Percentiles rank a stretch among this genome's conserved stretches.
Evolutionary conservation across 1,139 yeast genomes (phyloP).

Genomic region (Wickerhamiella infanticola): DNA sequence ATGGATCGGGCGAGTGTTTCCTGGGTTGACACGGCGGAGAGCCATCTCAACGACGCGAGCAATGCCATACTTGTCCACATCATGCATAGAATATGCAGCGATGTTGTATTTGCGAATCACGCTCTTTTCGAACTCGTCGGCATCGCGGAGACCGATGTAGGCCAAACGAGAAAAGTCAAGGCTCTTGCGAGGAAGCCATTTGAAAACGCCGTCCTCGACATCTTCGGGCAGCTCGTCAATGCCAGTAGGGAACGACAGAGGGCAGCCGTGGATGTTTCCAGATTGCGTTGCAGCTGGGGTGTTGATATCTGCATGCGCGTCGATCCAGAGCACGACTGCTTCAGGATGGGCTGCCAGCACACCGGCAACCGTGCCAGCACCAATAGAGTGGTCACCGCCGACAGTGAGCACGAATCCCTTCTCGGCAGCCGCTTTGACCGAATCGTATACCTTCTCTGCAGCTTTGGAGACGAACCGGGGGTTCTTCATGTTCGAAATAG

Average conservation of each 20-base stretch:
- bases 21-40: constrained; percentile 59
- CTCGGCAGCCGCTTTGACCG: constrained; percentile 37
- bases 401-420: constrained; percentile 63
- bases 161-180: constrained; percentile 62
- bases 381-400: constrained; percentile 96
- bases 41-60: constrained; percentile 91
- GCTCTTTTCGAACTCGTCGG: constrained; percentile 70
- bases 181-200: constrained; percentile 58
- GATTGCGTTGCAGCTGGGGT: constrained; percentile 75
- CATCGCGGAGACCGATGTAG: constrained; percentile 89
- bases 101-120: constrained; percentile 58
- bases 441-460: constrained; percentile 44
- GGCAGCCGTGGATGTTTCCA: constrained; percentile 95
- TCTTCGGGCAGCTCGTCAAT: constrained; percentile 31
- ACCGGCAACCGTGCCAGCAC: constrained; percentile 84
- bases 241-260: constrained; percentile 81
- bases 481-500: constrained; percentile 44
- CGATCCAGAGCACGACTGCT: constrained; percentile 88
- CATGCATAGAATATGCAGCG: constrained; percentile 89
- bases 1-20: constrained; percentile 63
- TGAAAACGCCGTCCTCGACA: constrained; percentile 36
- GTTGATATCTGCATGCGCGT: constrained; percentile 95
- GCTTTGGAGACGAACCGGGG: constrained; percentile 66
- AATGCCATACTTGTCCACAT: constrained; percentile 86
- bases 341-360: constrained; percentile 68